Conservation (phyloP, 768 basidiomycete genomes). For the Rhizopogon sp. region DNA sequence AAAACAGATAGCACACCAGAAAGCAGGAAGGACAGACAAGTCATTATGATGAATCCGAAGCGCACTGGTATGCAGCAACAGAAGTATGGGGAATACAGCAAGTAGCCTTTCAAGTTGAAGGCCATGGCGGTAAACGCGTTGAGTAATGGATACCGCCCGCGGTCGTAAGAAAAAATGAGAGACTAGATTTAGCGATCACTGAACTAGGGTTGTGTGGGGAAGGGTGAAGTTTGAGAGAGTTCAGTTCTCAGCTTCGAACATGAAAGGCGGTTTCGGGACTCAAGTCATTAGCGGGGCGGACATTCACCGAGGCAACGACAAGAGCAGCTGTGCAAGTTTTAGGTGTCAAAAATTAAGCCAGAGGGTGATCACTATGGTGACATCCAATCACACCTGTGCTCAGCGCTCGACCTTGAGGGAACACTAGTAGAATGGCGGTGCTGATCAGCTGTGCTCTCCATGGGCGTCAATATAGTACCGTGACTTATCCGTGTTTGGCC, state of each 20-base stretch:
- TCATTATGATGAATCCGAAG: slow-evolving; percentile 52
- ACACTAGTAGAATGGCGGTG: not conserved
- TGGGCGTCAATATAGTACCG: not conserved
- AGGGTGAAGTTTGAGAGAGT: not conserved
- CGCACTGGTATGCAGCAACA: slow-evolving; percentile 65
- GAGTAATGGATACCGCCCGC: not conserved
- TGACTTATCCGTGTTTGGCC: not conserved
- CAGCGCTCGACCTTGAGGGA: not conserved
- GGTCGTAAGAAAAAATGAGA: not conserved
- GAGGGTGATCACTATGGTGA: not conserved
- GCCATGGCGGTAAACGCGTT: slow-evolving; percentile 26
- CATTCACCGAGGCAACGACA: not conserved
- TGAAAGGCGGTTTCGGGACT: not conserved
- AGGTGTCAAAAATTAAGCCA: not conserved
- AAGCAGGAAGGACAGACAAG: slow-evolving; percentile 47
- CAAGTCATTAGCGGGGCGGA: not conserved
- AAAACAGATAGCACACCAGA: slow-evolving; percentile 48
- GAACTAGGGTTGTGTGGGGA: not conserved
- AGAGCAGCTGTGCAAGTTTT: not conserved
- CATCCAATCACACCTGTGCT: not conserved
- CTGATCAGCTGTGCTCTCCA: not conserved
- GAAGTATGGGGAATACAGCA: slow-evolving; percentile 49
- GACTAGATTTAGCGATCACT: not conserved
- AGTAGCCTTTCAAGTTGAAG: slow-evolving; percentile 38
- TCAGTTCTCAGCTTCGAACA: not conserved